These are phyloP conservation scores for Paecilomyces niveus DNA, from an alignment of 2,329 filamentous ascomycete species.

Conservation along the genomic window DNA sequence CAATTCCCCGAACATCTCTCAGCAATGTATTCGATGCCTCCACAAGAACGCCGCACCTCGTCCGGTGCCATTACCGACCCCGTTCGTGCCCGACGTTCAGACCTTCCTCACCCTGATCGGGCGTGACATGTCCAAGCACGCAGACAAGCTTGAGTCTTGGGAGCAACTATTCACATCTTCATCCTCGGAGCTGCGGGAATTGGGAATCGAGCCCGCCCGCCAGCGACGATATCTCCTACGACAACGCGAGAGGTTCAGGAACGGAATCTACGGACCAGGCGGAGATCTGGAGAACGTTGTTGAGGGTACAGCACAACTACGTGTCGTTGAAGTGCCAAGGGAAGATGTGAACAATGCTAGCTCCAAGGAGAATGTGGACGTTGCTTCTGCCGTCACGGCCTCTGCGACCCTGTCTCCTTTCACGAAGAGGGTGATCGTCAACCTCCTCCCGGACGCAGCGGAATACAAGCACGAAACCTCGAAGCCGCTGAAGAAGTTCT, in stretches of 20 bases:
- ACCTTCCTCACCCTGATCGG: constrained; percentile 91
- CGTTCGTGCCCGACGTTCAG: constrained; percentile 74
- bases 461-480: constrained; percentile 45
- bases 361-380: constrained; percentile 14
- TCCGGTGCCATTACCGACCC: constrained; percentile 62
- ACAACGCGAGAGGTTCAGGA: constrained; percentile 80
- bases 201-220: constrained; percentile 81
- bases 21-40: constrained; percentile 32
- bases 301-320: constrained; percentile 51
- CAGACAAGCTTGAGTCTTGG: constrained; percentile 84
- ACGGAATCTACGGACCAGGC: constrained; percentile 70
- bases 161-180: constrained; percentile 78
- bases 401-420: constrained; percentile 49
- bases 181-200: constrained; percentile 68
- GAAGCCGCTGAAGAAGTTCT: constrained; percentile 46
- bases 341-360: constrained; percentile 17
- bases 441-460: constrained; percentile 49
- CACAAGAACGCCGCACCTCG: constrained; percentile 37
- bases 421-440: constrained; percentile 54
- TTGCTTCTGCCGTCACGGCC: constrained; percentile 25
- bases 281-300: constrained; percentile 74
- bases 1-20: constrained; percentile 16
- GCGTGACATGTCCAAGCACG: constrained; percentile 73
- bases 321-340: constrained; percentile 50
- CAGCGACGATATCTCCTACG: constrained; percentile 75